Percentiles rank a stretch among this genome's conserved stretches.
Conservation (phyloP, 2,329 filamentous ascomycete genomes). For the Alternaria consortialis region DNA sequence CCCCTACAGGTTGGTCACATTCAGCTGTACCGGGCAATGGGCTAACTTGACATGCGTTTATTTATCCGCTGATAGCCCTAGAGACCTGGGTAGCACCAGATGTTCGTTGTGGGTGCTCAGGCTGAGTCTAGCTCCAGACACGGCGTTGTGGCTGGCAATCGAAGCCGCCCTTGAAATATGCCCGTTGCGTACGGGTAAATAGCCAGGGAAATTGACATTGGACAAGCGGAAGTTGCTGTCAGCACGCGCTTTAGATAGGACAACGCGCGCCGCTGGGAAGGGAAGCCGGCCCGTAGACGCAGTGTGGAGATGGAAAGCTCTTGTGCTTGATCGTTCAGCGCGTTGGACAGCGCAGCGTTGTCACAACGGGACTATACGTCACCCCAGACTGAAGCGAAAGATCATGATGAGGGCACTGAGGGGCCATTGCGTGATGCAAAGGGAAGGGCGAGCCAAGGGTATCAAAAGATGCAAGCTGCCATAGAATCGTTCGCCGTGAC, state of each 20-base stretch:
- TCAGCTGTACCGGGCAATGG: conserved; percentile 30
- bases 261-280: conserved; percentile 14
- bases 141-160: conserved; percentile 23
- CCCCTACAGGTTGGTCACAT: conserved; percentile 37
- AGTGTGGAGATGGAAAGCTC: conserved; percentile 1
- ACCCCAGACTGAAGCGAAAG: neutral
- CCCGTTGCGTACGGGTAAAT: conserved; percentile 46
- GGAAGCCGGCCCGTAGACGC: conserved; percentile 6
- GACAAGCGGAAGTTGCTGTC: conserved; percentile 37
- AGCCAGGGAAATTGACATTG: conserved; percentile 32
- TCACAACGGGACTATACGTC: conserved; percentile 1
- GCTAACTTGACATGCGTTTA: conserved; percentile 28
- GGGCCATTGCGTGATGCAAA: neutral
- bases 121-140: conserved; percentile 24
- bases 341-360: neutral
- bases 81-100: conserved; percentile 18
- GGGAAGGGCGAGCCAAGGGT: neutral
- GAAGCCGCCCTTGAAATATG: conserved; percentile 31
- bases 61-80: conserved; percentile 32
- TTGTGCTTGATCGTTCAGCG: neutral
- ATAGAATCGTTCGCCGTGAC: conserved; percentile 6
- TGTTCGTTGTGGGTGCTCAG: conserved; percentile 23
- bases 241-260: conserved; percentile 26
- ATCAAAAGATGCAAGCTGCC: neutral
- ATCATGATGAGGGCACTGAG: neutral